A percentile compares a stretch with the other conserved stretches of the same genome.
These are phyloP conservation scores for Simplicillium sp. DNA, from an alignment of 2,329 filamentous ascomycete genomes.

Conservation along the genomic window DNA sequence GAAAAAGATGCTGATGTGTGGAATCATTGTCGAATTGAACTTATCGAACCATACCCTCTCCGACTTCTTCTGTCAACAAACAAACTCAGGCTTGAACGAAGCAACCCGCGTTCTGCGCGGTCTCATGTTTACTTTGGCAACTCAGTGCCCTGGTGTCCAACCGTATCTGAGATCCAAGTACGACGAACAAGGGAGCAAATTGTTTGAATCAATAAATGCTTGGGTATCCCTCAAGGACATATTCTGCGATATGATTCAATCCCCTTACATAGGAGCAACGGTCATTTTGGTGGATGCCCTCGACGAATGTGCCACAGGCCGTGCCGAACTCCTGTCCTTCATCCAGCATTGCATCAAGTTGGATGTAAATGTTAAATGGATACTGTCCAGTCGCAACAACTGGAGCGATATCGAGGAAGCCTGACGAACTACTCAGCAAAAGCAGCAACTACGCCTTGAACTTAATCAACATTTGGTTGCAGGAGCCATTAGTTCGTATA, in stretches of 20 bases:
- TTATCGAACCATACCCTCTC: slow-evolving; percentile 7
- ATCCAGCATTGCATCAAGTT: slow-evolving; percentile 15
- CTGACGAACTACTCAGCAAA: slow-evolving; percentile 11
- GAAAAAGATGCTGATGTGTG: slow-evolving; percentile 32
- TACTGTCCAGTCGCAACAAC: slow-evolving; percentile 28
- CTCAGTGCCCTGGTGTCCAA: slow-evolving; percentile 19
- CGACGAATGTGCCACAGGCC: slow-evolving; percentile 30
- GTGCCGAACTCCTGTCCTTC: slow-evolving; percentile 22
- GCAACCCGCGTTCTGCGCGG: slow-evolving; percentile 30
- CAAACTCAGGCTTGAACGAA: slow-evolving; percentile 24
- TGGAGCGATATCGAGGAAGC: slow-evolving; percentile 21
- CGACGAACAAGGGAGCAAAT: slow-evolving; percentile 14
- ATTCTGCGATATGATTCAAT: slow-evolving; percentile 27
- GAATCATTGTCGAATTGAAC: slow-evolving; percentile 24
- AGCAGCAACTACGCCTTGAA: slow-evolving; percentile 22
- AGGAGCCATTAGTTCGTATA: slow-evolving; percentile 25
- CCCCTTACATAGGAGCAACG: slow-evolving; percentile 15
- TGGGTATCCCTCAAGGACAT: slow-evolving; percentile 21
- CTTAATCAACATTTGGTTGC: slow-evolving; percentile 23
- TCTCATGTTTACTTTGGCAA: slow-evolving; percentile 28
- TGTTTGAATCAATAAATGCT: slow-evolving; percentile 28
- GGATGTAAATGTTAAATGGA: slow-evolving; percentile 23
- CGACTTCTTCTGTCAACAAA: slow-evolving; percentile 35
- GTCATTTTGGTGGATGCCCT: slow-evolving; percentile 35
- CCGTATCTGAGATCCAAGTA: slow-evolving; percentile 12